phyloP scores from a whole-genome alignment of 2,329 filamentous ascomycete species.

The Aspergillus sp. region DNA sequence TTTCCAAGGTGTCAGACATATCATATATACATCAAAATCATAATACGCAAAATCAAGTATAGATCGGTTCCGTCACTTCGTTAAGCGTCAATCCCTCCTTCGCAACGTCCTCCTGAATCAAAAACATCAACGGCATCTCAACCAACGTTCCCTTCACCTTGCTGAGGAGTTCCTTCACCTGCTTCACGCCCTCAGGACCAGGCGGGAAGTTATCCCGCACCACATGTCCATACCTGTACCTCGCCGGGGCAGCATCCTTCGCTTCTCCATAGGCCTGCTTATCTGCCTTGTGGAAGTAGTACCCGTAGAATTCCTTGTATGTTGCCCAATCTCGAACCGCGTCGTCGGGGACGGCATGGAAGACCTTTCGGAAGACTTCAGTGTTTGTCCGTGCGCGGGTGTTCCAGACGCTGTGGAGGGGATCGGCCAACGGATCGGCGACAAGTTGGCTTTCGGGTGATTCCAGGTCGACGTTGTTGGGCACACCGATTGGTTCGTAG shows the following conservation, averaged over 20 bases:
- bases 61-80: slow-evolving; percentile 63
- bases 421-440: slow-evolving; percentile 52
- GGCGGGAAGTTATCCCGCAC: slow-evolving; percentile 66
- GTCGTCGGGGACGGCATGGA: slow-evolving; percentile 57
- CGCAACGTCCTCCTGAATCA: slow-evolving; percentile 79
- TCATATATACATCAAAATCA: neutral
- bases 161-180: slow-evolving; percentile 63
- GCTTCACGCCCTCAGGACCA: slow-evolving; percentile 58
- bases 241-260: slow-evolving; percentile 37
- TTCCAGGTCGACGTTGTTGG: slow-evolving; percentile 51
- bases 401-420: slow-evolving; percentile 53
- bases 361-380: slow-evolving; percentile 54
- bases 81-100: slow-evolving; percentile 71
- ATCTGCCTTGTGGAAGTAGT: slow-evolving; percentile 47
- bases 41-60: slow-evolving; percentile 46
- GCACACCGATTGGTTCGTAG: slow-evolving; percentile 51
- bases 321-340: slow-evolving; percentile 53
- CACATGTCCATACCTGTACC: slow-evolving; percentile 80
- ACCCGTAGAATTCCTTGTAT: slow-evolving; percentile 58
- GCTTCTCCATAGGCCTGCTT: slow-evolving; percentile 40
- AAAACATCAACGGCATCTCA: slow-evolving; percentile 85
- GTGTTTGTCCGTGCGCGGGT: slow-evolving; percentile 53
- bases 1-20: neutral
- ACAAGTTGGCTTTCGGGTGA: slow-evolving; percentile 45
- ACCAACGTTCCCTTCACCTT: slow-evolving; percentile 65